Conservation (phyloP, 2,329 filamentous ascomycete genomes). For the Cordyceps militaris region DNA sequence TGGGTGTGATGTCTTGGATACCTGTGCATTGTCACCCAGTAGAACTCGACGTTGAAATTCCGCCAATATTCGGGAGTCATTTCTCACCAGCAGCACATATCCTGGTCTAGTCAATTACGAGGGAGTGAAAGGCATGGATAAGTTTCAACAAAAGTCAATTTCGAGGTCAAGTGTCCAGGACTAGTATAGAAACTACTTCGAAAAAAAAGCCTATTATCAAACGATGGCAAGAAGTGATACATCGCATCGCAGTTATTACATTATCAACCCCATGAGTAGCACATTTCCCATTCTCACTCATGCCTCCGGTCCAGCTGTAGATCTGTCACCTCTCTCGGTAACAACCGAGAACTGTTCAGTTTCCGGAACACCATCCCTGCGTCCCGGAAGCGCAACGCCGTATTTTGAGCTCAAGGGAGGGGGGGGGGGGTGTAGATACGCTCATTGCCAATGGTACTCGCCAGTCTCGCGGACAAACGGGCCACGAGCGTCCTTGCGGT, state of each 20-base stretch:
- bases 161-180: not conserved
- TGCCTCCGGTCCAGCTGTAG: not conserved
- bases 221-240: not conserved
- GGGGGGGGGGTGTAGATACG: no score
- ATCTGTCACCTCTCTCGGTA: not conserved
- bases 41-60: not conserved
- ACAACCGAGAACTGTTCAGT: not conserved
- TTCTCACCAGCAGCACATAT: no score
- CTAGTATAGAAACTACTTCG: not conserved
- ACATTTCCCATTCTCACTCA: not conserved
- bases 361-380: not conserved
- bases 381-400: not conserved
- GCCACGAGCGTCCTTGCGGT: not conserved
- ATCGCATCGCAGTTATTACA: not conserved
- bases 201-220: not conserved
- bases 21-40: not conserved
- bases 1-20: not conserved
- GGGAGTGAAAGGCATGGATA: not conserved
- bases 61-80: not conserved
- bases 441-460: not conserved
- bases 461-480: not conserved
- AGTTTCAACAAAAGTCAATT: not conserved
- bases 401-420: not conserved
- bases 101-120: not conserved
- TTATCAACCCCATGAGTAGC: not conserved